Evolutionary conservation across 176 grass and related monocot genomes (phyloP), one percentile per base, ranked within the genome.

Genomic region (Otatea glauca): DNA sequence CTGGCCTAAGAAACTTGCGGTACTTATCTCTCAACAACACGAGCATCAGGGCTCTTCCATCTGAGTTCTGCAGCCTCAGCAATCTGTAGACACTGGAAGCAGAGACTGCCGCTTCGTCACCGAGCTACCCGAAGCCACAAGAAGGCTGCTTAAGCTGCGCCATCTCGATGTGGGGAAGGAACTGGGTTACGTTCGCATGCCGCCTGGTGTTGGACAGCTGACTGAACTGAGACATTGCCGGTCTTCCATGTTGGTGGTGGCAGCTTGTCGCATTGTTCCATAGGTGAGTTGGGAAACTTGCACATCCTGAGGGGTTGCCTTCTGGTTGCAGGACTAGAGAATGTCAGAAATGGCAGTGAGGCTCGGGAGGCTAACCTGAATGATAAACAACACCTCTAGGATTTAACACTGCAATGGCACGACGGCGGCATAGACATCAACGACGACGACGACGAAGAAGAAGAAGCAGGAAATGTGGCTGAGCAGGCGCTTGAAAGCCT

Each of bases 21-120:
- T 84, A 70, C 73, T 69, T 92, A 10, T 38, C 64, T 79, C 51
- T 92, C 60, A 84, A 43, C 42, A 82, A 66, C 64, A 92, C 91
- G 67, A 81, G 55, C 45, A 68, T 89, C 47, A 77, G 34, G 24
- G 2, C 65, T 55, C 60, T 89, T 56, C 91, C 87, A n/a, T 43
- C 70, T 67, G 72, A 77, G 32, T 4, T 92, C 8, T 86, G 79
- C 37, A 53, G 8, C 21, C 67, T 92, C 14, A 65, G 20, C 66
- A 74, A 80, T 71, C 38, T 92, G 2, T 84, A 89, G 34, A 87
- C 50, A 58, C n/a, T 89, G n/a, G 75, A 88, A 13, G 50, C 65
- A 72, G 49, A 27, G 29, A 76, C 13, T 91, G 85, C 37, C 35
- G 34, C 54, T 15, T 65, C 56, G 68, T 91, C 24, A 48, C 23